Percentiles rank a stretch among this genome's conserved stretches.
phyloP scores from a whole-genome alignment of 495 filamentous ascomycete species.

The Clavariopsis aquatica region DNA sequence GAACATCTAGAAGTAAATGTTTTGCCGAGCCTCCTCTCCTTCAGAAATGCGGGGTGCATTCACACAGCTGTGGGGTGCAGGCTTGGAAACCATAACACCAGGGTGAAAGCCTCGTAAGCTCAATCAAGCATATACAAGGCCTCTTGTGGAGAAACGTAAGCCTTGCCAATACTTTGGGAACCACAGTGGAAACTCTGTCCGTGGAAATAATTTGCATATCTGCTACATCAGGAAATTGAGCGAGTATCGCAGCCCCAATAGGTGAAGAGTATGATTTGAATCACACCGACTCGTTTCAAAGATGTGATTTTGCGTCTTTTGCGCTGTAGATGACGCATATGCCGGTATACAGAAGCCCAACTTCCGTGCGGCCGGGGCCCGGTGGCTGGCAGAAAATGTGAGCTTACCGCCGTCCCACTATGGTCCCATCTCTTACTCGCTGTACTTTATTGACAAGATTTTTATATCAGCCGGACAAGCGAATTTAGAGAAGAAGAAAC shows the following conservation, averaged over 20 bases:
- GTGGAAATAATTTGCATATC: background rate
- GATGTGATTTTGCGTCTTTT: conserved; percentile 25
- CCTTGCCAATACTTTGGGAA: background rate
- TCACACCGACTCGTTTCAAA: conserved; percentile 2
- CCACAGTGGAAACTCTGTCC: background rate
- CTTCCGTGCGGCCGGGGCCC: conserved; percentile 30
- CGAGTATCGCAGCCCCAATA: background rate
- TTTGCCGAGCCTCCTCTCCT: conserved; percentile 3
- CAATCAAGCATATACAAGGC: conserved; percentile 21
- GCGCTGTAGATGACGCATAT: conserved; percentile 2
- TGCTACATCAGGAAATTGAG: background rate
- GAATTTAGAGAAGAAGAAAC: conserved; percentile 3
- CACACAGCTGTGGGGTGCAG: conserved; percentile 30
- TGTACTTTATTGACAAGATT: conserved; percentile 8
- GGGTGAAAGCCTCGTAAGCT: conserved; percentile 25
- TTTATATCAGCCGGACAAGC: conserved; percentile 28
- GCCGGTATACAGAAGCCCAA: conserved; percentile 26
- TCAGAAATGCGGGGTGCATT: conserved; percentile 26
- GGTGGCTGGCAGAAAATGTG: conserved; percentile 2
- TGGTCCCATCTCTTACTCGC: conserved; percentile 16
- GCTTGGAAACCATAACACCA: background rate
- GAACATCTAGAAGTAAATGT: conserved; percentile 4
- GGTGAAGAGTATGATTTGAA: background rate
- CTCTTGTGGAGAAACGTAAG: background rate
- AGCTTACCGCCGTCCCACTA: background rate